Base-by-base conservation (phyloP, 345 rosid genomes). In the Nephelium lappaceum region DNA sequence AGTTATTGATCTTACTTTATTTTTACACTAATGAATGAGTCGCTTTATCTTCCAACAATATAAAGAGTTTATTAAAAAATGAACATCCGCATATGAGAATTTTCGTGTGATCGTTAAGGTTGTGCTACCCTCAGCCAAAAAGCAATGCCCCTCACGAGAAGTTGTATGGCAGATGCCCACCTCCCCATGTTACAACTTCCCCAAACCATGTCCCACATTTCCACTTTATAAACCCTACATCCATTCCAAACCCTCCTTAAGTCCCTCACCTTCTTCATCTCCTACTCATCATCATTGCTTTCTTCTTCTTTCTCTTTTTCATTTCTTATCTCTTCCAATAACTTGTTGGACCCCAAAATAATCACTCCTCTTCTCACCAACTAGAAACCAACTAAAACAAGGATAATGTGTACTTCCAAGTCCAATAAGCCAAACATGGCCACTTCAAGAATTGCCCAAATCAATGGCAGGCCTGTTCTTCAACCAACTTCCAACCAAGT, bases 401-500 rank as follows among this genome's bases (percentile, higher is more conserved):
- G n/a, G 18, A 80, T 18, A 58, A 92, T 92, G 96, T 88, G 92
- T 83, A 84, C 93, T 73, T 86, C 89, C 45, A 90, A 92, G 71
- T 57, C 80, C 55, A 49, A 49, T 24, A 88, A 85, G 78, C 80
- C 51, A 67, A 77, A 76, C 41, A 68, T 16, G 24, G 43, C 19
- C 11, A 42, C 73, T 45, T 74, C 79, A 72, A 65, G 80, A 42
- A 68, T 87, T 77, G 77, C 86, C 11, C 84, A 71, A 23, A 85
- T 87, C 81, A 84, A 89, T 55, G 94, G 91, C 25, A 88, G 93
- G 0, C 89, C 84, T 2, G 93, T 92, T 64, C 97, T 91, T 74
- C 91, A 93, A 53, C 97, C 91, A 31, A 87, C 84, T 60, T 88
- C 89, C 21, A 91, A 91, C 85, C 92, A 86, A 83, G 80, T 87